phyloP scores from a whole-genome alignment of 352 stramenopile genomes.

The Phytopythium ostracodes region DNA sequence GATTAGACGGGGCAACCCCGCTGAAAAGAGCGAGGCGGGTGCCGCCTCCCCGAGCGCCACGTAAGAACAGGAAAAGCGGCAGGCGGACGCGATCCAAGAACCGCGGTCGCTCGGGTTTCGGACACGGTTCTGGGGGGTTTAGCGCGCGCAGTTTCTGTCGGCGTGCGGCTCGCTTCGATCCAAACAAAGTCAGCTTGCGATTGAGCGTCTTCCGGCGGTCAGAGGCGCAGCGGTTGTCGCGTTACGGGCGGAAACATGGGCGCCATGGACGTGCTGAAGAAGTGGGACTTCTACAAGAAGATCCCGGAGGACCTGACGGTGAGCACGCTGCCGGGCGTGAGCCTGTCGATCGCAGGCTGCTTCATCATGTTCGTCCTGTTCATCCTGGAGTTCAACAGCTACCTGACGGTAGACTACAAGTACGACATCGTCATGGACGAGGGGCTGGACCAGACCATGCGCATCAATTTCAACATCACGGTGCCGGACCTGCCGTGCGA shows the following conservation, averaged over 20 bases:
- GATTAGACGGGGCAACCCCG: background rate
- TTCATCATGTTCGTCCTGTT: conserved; percentile 91
- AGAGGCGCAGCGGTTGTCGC: background rate
- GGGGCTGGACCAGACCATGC: conserved; percentile 77
- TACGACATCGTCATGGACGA: conserved; percentile 90
- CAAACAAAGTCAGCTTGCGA: background rate
- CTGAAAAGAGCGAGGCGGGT: background rate
- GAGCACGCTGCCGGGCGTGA: conserved; percentile 81
- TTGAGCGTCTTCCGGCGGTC: background rate
- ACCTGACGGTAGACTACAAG: conserved; percentile 82
- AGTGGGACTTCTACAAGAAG: conserved; percentile 92
- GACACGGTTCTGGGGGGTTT: background rate
- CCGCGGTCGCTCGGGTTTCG: background rate
- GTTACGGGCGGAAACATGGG: conserved; percentile 38
- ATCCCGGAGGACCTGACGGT: conserved; percentile 88
- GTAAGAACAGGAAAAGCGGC: background rate
- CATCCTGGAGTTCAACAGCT: conserved; percentile 88
- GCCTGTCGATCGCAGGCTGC: conserved; percentile 73
- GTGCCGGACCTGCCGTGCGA: conserved; percentile 96
- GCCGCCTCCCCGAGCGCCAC: background rate
- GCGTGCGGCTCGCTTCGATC: background rate
- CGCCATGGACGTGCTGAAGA: conserved; percentile 86
- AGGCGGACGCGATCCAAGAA: background rate
- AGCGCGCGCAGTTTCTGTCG: background rate
- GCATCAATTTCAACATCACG: conserved; percentile 99